Evolutionary conservation across 495 filamentous ascomycete species (phyloP).

Genomic region (Tricharina praecox): DNA sequence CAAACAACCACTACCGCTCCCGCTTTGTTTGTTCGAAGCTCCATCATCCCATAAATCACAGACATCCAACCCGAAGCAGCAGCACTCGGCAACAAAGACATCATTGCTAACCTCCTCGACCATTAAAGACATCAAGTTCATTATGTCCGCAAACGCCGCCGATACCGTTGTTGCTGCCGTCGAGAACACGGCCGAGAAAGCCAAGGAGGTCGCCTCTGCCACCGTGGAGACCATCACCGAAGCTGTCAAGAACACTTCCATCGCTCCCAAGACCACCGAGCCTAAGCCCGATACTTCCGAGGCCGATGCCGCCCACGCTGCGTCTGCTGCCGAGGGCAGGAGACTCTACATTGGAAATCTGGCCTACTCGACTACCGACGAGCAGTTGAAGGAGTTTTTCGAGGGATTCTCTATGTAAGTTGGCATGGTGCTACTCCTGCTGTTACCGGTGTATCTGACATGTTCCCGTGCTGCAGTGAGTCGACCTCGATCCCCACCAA

Average conservation of each 20-base stretch:
- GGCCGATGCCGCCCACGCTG: conserved; percentile 75
- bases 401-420: conserved; percentile 94
- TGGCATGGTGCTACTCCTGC: background rate
- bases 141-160: conserved; percentile 42
- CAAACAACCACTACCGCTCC: no score
- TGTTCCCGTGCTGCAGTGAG: conserved; percentile 44
- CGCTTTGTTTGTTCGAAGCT: no score
- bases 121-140: no score
- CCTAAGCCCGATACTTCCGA: conserved; percentile 31
- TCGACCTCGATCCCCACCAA: conserved; percentile 97
- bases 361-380: conserved; percentile 98
- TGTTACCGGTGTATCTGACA: conserved; percentile 9
- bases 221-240: conserved; percentile 66
- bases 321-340: conserved; percentile 94
- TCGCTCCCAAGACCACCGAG: conserved; percentile 39
- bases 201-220: conserved; percentile 36
- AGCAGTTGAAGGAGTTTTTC: conserved; percentile 99
- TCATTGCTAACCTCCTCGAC: no score
- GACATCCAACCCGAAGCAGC: no score
- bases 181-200: conserved; percentile 39
- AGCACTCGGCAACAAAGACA: no score
- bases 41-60: no score
- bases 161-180: conserved; percentile 34
- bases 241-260: conserved; percentile 57
- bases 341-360: conserved; percentile 99